These are phyloP conservation scores for Hypoxylon fuscum DNA, from an alignment of 495 filamentous ascomycete species.

Conservation along the genomic window DNA sequence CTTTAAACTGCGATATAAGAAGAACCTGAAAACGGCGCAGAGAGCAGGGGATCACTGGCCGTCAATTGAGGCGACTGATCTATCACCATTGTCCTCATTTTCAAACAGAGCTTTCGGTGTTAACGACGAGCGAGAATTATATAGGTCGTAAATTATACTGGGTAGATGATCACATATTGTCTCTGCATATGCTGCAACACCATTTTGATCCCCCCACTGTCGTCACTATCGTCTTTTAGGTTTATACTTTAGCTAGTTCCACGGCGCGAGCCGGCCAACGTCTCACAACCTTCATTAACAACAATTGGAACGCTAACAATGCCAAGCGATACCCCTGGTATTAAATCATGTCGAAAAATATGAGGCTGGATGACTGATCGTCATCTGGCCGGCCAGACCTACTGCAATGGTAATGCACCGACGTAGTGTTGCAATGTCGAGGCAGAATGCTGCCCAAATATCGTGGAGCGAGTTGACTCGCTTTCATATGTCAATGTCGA, in stretches of 20 bases:
- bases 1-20: too few relatives aligned
- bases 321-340: conserved; percentile 21
- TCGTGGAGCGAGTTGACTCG: background rate
- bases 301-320: conserved; percentile 12
- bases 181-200: too few relatives aligned
- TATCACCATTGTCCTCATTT: conserved; percentile 31
- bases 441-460: background rate
- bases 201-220: too few relatives aligned
- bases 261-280: conserved; percentile 24
- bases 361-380: conserved; percentile 20
- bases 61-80: conserved; percentile 21
- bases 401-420: background rate
- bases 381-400: conserved; percentile 1
- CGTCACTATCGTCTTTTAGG: too few relatives aligned
- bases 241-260: conserved; percentile 1
- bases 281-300: background rate
- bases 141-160: conserved; percentile 1
- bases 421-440: background rate
- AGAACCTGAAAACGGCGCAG: background rate
- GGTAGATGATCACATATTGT: too few relatives aligned
- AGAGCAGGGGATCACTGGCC: conserved; percentile 2
- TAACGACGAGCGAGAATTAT: conserved; percentile 15
- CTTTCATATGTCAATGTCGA: background rate
- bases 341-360: conserved; percentile 7
- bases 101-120: conserved; percentile 21